Conservation (phyloP, 148 eudicot genomes). For the Gaultheria prostrata region DNA sequence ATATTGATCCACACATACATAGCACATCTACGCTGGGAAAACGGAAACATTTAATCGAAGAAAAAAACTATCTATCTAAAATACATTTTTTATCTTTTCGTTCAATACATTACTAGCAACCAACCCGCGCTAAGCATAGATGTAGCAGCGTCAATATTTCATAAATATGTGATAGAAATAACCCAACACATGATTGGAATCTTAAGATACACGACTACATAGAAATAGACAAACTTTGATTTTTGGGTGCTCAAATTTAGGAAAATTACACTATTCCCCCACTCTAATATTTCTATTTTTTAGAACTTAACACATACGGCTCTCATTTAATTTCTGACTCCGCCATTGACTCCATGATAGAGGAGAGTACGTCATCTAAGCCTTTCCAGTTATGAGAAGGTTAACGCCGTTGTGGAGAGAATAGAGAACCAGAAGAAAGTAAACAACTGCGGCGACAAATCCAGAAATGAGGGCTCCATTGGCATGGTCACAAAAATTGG, state of each 20-base stretch:
- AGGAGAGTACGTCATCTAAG: background rate
- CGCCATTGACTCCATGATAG: background rate
- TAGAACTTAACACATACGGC: background rate
- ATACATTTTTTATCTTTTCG: too few species aligned
- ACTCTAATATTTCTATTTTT: background rate
- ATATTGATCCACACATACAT: background rate
- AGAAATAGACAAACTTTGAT: background rate
- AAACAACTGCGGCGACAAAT: background rate
- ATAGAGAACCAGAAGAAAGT: conserved; percentile 14
- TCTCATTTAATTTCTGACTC: background rate
- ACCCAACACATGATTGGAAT: background rate
- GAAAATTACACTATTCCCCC: background rate
- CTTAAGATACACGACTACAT: background rate
- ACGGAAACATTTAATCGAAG: background rate
- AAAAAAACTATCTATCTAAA: background rate
- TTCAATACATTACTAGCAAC: too few species aligned
- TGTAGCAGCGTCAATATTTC: too few species aligned
- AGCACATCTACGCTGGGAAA: background rate
- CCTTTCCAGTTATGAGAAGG: background rate
- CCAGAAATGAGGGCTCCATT: conserved; percentile 18
- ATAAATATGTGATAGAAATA: too few species aligned
- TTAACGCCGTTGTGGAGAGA: conserved; percentile 12
- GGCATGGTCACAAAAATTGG: conserved; percentile 18
- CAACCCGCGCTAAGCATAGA: too few species aligned
- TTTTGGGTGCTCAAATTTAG: background rate